Percentiles rank a stretch among this genome's conserved stretches.
phyloP scores from a whole-genome alignment of 768 basidiomycete species.

The Aureoboletus auriporus region DNA sequence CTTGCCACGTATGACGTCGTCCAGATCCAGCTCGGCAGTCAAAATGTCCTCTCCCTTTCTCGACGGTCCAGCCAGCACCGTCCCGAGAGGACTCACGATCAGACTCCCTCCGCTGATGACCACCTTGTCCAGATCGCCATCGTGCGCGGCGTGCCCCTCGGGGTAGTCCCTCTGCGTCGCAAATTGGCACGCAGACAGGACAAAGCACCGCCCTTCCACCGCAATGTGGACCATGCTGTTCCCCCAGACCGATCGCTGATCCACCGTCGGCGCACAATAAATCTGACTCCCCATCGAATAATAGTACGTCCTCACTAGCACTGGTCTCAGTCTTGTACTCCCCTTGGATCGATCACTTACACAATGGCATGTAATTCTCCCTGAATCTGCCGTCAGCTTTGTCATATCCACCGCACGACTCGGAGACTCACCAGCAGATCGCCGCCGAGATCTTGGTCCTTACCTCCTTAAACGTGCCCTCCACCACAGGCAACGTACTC shows the following conservation, averaged over 20 bases:
- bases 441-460: conserved; percentile 49
- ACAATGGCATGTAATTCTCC: conserved; percentile 69
- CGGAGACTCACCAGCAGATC: conserved; percentile 50
- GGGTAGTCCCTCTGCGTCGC: conserved; percentile 54
- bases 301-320: conserved; percentile 53
- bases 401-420: not conserved
- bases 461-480: conserved; percentile 36
- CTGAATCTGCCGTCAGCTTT: conserved; percentile 28
- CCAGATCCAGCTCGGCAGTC: conserved; percentile 55
- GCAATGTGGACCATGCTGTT: conserved; percentile 61
- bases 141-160: conserved; percentile 32
- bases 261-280: conserved; percentile 66
- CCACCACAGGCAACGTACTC: conserved; percentile 47
- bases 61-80: conserved; percentile 57
- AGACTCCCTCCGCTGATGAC: conserved; percentile 62
- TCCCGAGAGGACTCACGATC: conserved; percentile 56
- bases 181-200: conserved; percentile 60
- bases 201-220: conserved; percentile 66
- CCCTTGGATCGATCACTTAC: conserved; percentile 29
- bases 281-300: conserved; percentile 57
- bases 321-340: not conserved
- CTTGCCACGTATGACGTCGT: conserved; percentile 53
- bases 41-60: conserved; percentile 48
- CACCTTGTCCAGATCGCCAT: conserved; percentile 33
- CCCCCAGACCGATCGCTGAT: conserved; percentile 53